These are phyloP conservation scores for Backusella circina DNA, from an alignment of 192 early-diverging fungal genomes.

Conservation along the genomic window DNA sequence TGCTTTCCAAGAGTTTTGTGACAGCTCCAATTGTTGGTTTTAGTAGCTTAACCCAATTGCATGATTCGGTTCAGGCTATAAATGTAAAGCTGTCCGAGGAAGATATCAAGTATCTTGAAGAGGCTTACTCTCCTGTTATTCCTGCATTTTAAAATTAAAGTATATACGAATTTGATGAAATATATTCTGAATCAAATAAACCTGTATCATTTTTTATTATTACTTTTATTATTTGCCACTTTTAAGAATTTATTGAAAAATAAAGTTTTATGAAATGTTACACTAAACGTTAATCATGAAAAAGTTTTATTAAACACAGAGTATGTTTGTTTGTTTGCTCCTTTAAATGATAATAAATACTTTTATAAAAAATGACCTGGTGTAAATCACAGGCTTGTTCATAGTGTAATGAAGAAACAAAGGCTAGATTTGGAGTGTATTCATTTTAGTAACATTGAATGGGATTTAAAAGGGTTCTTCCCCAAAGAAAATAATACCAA, in stretches of 20 bases:
- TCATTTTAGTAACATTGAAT: neutral
- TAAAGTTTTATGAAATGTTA: neutral
- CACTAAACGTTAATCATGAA: neutral
- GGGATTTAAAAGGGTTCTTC: neutral
- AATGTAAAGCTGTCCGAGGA: constrained; percentile 18
- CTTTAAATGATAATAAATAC: neutral
- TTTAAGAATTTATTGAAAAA: neutral
- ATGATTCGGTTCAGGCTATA: constrained; percentile 20
- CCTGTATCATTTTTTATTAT: neutral
- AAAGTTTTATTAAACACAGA: neutral
- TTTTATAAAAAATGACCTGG: neutral
- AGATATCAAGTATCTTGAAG: constrained; percentile 21
- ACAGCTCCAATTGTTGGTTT: constrained; percentile 22
- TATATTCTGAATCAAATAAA: neutral
- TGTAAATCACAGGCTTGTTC: neutral
- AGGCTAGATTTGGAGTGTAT: neutral
- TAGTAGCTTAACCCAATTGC: constrained; percentile 18
- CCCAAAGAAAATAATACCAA: neutral
- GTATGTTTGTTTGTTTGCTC: neutral
- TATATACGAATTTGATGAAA: too few relatives aligned
- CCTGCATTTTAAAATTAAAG: neutral
- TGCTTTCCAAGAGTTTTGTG: constrained; percentile 16
- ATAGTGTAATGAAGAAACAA: neutral
- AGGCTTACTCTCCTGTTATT: neutral
- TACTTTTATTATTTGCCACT: neutral